A percentile compares a stretch with the other conserved stretches of the same genome.
Evolutionary conservation across 2,329 filamentous ascomycete genomes (phyloP).

Genomic region (Apiospora koreana): DNA sequence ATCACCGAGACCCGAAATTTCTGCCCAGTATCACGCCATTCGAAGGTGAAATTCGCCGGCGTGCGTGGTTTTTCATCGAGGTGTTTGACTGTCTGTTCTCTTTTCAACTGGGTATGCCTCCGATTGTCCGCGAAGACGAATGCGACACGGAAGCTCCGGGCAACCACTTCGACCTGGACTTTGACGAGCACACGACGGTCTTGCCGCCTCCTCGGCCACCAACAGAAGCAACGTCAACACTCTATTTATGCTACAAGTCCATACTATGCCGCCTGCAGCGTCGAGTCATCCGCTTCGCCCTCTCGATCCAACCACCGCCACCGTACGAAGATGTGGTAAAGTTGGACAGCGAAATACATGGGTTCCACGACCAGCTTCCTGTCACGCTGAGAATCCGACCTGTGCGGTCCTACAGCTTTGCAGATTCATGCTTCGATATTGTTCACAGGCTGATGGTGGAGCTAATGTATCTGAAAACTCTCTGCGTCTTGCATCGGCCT

Average conservation of each 20-base stretch:
- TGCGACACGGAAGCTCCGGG: constrained; percentile 47
- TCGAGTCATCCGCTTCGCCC: constrained; percentile 42
- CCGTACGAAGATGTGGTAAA: constrained; percentile 39
- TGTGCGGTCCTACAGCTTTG: constrained; percentile 43
- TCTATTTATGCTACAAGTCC: constrained; percentile 46
- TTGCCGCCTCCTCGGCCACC: constrained; percentile 44
- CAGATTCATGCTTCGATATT: constrained; percentile 45
- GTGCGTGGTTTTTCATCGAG: constrained; percentile 49
- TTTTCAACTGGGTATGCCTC: constrained; percentile 54
- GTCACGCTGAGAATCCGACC: constrained; percentile 41
- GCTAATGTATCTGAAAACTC: constrained; percentile 48
- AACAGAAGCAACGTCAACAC: constrained; percentile 43
- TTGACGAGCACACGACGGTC: constrained; percentile 46
- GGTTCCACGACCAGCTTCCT: constrained; percentile 40
- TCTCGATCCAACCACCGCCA: constrained; percentile 35
- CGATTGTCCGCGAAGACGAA: constrained; percentile 48
- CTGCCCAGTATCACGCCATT: constrained; percentile 47
- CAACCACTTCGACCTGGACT: constrained; percentile 52
- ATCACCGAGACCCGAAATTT: constrained; percentile 49
- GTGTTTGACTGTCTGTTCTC: constrained; percentile 50
- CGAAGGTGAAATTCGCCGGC: constrained; percentile 52
- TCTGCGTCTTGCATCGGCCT: constrained; percentile 52
- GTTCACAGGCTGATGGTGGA: constrained; percentile 51
- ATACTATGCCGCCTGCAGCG: constrained; percentile 44
- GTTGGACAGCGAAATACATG: constrained; percentile 42